Conservation (phyloP, 1,139 yeast genomes). For the Hansenula lynferdii region DNA sequence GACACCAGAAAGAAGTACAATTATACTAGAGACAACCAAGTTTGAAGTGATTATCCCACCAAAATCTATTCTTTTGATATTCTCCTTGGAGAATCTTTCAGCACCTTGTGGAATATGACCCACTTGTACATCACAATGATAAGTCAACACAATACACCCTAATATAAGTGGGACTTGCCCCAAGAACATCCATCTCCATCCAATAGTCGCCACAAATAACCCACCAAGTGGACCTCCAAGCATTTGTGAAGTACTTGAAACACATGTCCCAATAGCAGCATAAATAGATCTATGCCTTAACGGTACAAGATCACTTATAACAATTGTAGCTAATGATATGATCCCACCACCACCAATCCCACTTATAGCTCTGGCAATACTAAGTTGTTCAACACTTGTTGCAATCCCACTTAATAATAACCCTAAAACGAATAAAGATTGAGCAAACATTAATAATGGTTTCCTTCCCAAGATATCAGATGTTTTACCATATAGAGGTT, state of each 20-base stretch:
- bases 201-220: conserved; percentile 58
- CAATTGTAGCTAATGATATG: conserved; percentile 38
- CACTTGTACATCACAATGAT: conserved; percentile 25
- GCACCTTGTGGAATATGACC: conserved; percentile 29
- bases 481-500: conserved; percentile 58
- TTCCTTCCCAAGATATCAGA: conserved; percentile 52
- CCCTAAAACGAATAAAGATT: conserved; percentile 39
- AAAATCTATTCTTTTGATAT: conserved; percentile 64
- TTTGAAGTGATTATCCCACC: conserved; percentile 67
- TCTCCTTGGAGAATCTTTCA: conserved; percentile 33
- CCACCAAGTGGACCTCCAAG: conserved; percentile 77
- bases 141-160: conserved; percentile 29
- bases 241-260: conserved; percentile 63
- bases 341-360: conserved; percentile 53
- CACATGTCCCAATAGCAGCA: conserved; percentile 56
- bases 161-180: conserved; percentile 62
- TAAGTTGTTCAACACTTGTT: conserved; percentile 34
- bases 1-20: conserved; percentile 33
- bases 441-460: conserved; percentile 36
- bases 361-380: conserved; percentile 43
- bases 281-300: conserved; percentile 42
- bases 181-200: conserved; percentile 72
- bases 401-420: conserved; percentile 39
- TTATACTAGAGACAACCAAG: conserved; percentile 41
- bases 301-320: conserved; percentile 45